Conservation (phyloP, 495 filamentous ascomycete species). For the Penicillium parvum region DNA sequence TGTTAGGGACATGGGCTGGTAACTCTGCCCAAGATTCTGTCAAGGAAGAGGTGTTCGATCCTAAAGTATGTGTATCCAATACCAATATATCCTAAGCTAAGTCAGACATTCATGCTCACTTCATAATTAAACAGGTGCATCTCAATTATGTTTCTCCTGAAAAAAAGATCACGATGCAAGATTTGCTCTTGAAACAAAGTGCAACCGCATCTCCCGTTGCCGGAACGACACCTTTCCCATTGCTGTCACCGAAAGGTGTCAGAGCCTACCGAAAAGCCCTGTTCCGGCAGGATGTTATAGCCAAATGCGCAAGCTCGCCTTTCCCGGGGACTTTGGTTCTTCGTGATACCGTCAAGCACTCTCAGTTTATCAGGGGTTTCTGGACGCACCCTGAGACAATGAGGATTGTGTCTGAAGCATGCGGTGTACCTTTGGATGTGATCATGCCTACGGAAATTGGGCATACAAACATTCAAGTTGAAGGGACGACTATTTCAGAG, state of each 20-base stretch:
- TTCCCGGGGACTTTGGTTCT: conserved; percentile 25
- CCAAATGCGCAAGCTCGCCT: conserved; percentile 13
- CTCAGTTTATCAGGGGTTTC: conserved; percentile 25
- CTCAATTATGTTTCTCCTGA: conserved; percentile 13
- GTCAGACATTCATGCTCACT: background rate
- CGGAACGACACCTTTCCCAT: conserved; percentile 18
- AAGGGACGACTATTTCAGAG: conserved; percentile 17
- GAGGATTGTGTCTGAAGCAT: conserved; percentile 22
- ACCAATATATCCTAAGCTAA: background rate
- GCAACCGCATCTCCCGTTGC: conserved; percentile 14
- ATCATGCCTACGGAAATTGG: conserved; percentile 32
- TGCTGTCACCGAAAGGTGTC: conserved; percentile 16
- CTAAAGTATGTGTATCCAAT: conserved; percentile 2
- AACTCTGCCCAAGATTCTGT: background rate
- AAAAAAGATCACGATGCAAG: conserved; percentile 18
- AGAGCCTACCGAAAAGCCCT: conserved; percentile 22
- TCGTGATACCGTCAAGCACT: conserved; percentile 24
- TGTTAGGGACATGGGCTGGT: background rate
- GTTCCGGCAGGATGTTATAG: conserved; percentile 13
- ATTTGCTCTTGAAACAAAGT: conserved; percentile 10
- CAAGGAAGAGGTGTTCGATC: conserved; percentile 7
- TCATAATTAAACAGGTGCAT: conserved; percentile 8
- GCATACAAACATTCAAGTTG: conserved; percentile 32
- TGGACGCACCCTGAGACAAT: conserved; percentile 30
- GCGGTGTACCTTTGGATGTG: conserved; percentile 23